A percentile compares a stretch with the other conserved stretches of the same genome.
Evolutionary conservation across 345 rosid genomes (phyloP).

Genomic region (Isatis tinctoria): DNA sequence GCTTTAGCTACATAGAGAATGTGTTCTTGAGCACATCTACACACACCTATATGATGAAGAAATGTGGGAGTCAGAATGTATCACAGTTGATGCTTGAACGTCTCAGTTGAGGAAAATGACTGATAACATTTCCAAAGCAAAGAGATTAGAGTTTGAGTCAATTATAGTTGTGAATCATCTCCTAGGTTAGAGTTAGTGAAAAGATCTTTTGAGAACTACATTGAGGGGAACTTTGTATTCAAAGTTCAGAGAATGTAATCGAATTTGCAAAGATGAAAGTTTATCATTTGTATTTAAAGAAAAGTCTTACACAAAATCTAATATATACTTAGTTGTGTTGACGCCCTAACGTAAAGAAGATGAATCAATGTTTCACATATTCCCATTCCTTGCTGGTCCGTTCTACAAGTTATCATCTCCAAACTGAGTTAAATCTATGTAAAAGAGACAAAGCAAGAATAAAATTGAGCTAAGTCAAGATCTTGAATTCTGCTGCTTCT

Average conservation of each 20-base stretch:
- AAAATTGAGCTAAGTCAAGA: background rate
- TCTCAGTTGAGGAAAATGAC: background rate
- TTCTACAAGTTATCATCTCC: background rate
- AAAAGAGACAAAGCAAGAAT: background rate
- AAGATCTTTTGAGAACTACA: background rate
- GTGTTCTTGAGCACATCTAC: background rate
- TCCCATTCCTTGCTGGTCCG: background rate
- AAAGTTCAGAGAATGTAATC: background rate
- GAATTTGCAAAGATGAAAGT: background rate
- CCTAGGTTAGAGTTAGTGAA: background rate
- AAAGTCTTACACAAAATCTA: background rate
- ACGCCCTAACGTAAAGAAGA: background rate
- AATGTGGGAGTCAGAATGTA: background rate
- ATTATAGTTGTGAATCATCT: background rate
- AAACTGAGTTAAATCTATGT: background rate
- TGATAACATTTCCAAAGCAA: background rate
- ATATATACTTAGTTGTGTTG: background rate
- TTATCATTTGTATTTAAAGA: background rate
- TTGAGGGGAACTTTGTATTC: background rate
- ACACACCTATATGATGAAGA: background rate
- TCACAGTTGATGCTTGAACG: background rate
- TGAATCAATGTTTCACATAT: background rate
- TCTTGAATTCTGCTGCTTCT: background rate
- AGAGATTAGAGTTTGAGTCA: background rate
- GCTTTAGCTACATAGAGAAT: constrained; percentile 18